phyloP scores from a whole-genome alignment of 2,329 filamentous ascomycete genomes.

The Fusarium staphyleae region DNA sequence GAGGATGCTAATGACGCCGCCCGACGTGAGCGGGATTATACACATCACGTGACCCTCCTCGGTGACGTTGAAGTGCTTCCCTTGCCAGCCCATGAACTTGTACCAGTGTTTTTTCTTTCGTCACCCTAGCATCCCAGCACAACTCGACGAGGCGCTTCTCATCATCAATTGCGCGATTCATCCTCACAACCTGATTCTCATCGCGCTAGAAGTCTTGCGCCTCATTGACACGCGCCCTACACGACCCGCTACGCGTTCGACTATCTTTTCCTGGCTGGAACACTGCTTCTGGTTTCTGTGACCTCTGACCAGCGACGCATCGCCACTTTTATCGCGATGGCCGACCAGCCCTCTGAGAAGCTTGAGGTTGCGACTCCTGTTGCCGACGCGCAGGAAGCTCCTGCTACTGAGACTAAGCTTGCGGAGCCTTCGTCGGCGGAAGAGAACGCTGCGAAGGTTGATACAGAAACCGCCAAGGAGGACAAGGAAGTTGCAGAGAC shows the following conservation, averaged over 20 bases:
- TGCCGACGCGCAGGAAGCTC: slow-evolving; percentile 43
- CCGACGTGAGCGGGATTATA: slow-evolving; percentile 27
- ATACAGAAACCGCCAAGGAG: slow-evolving; percentile 30
- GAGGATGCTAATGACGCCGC: slow-evolving; percentile 38
- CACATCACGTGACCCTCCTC: slow-evolving; percentile 45
- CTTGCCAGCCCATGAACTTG: slow-evolving; percentile 43
- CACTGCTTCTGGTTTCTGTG: slow-evolving; percentile 28
- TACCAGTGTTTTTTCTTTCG: slow-evolving; percentile 47
- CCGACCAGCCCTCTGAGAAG: slow-evolving; percentile 49
- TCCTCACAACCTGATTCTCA: slow-evolving; percentile 40
- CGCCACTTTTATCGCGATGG: slow-evolving; percentile 45
- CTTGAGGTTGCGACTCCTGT: slow-evolving; percentile 46
- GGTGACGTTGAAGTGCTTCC: slow-evolving; percentile 49
- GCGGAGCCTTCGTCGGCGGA: slow-evolving; percentile 33
- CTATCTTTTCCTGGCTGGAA: slow-evolving; percentile 31
- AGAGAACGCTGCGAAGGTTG: slow-evolving; percentile 37
- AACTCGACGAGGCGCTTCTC: slow-evolving; percentile 44
- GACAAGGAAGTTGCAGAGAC: slow-evolving; percentile 42
- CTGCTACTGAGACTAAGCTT: slow-evolving; percentile 36
- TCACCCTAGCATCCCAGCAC: slow-evolving; percentile 46
- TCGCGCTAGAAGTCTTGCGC: slow-evolving; percentile 44
- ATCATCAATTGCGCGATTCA: slow-evolving; percentile 45
- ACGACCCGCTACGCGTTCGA: slow-evolving; percentile 43
- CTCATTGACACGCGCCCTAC: slow-evolving; percentile 42
- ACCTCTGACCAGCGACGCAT: slow-evolving; percentile 32